These are phyloP conservation scores for Botrytis sinoallii DNA, from an alignment of 2,329 filamentous ascomycete genomes.

Conservation along the genomic window DNA sequence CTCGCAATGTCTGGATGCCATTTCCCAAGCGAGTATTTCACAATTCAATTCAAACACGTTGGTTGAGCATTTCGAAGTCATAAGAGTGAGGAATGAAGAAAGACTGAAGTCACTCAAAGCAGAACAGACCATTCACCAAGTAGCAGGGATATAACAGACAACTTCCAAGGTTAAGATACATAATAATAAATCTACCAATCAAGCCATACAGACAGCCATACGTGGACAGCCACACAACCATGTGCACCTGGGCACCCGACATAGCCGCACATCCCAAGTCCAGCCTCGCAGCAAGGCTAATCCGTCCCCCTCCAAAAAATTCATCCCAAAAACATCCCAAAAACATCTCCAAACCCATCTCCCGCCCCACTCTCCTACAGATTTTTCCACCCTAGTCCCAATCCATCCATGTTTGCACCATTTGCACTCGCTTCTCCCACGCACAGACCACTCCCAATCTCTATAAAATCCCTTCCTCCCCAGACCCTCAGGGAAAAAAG, in stretches of 20 bases:
- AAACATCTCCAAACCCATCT: not conserved
- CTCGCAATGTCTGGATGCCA: not conserved
- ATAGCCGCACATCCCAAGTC: not conserved
- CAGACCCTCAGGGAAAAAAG: slow-evolving; percentile 4
- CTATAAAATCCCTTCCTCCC: not conserved
- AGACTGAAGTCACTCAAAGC: not conserved
- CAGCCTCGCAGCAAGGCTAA: not conserved
- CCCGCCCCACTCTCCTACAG: not conserved
- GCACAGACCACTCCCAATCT: not conserved
- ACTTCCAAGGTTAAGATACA: not conserved
- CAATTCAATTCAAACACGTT: not conserved
- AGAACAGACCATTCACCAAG: not conserved
- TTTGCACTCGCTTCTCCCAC: not conserved
- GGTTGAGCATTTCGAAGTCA: not conserved
- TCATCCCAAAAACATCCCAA: not conserved
- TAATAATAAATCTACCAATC: not conserved
- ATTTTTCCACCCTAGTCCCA: not conserved
- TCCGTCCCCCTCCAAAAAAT: not conserved
- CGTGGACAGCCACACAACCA: too few relatives aligned
- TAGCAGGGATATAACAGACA: not conserved
- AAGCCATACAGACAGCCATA: not conserved
- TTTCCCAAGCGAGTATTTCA: not conserved
- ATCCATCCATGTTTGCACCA: not conserved
- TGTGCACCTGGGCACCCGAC: too few relatives aligned
- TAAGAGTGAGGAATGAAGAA: not conserved